Conservation (phyloP, 129 eudicot species). For the Flaveria ramosissima region DNA sequence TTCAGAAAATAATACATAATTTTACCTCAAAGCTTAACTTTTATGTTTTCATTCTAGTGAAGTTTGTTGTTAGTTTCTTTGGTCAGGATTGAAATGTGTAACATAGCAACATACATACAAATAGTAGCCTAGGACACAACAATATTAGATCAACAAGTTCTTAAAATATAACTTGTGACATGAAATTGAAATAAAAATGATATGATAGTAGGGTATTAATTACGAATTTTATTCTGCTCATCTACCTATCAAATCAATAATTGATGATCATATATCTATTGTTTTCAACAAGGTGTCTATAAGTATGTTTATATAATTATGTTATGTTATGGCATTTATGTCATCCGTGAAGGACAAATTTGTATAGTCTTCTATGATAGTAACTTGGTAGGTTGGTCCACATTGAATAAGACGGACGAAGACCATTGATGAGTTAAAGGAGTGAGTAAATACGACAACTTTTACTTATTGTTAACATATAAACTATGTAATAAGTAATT, state of each 20-base stretch:
- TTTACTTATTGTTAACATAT: no score
- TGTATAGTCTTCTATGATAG: neutral
- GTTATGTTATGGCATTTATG: neutral
- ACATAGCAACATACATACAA: no score
- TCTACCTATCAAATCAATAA: conserved; percentile 15
- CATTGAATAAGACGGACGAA: conserved; percentile 4
- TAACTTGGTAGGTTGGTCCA: conserved; percentile 24
- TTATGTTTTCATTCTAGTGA: no score
- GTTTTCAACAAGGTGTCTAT: no score
- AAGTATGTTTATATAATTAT: neutral
- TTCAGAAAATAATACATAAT: no score
- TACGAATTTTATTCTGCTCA: neutral
- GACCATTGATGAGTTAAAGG: neutral
- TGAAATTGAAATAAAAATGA: neutral
- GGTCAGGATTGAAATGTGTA: no score
- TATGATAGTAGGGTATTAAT: neutral
- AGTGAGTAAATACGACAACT: no score
- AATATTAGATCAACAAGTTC: neutral
- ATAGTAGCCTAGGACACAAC: no score
- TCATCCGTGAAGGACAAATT: neutral
- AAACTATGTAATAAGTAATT: no score
- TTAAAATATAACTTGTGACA: neutral
- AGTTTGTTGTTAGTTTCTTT: no score
- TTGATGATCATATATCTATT: neutral
- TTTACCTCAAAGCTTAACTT: no score